phyloP scores from a whole-genome alignment of 345 rosid genomes.

The Boechera retrofracta region DNA sequence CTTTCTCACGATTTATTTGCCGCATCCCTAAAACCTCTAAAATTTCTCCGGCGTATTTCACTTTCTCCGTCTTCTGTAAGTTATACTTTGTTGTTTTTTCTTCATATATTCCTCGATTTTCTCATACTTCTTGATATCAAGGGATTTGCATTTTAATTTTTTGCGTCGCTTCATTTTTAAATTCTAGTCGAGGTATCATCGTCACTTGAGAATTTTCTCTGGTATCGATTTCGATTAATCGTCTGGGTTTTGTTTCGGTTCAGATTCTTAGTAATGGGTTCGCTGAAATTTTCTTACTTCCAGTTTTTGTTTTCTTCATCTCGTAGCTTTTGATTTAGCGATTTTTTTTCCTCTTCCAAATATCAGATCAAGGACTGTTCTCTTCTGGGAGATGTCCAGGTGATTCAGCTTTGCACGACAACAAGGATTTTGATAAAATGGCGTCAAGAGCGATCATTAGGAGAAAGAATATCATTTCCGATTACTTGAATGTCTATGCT shows the following conservation, averaged over 20 bases:
- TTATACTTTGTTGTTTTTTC: neutral
- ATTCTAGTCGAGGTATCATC: neutral
- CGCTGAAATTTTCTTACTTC: neutral
- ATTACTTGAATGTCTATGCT: conserved; percentile 51
- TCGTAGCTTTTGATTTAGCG: conserved; percentile 5
- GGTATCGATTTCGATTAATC: conserved; percentile 6
- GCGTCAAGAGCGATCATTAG: conserved; percentile 73
- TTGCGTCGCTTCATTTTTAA: conserved; percentile 18
- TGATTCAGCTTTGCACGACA: conserved; percentile 28
- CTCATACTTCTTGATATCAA: neutral
- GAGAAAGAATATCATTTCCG: conserved; percentile 57
- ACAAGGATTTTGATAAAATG: conserved; percentile 49
- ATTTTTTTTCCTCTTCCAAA: conserved; percentile 3
- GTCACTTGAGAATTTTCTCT: neutral
- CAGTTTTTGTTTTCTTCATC: neutral
- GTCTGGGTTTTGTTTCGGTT: neutral
- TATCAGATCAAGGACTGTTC: conserved; percentile 36
- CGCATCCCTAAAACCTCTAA: conserved; percentile 45
- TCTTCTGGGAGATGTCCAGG: conserved; percentile 41
- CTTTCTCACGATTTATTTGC: conserved; percentile 39
- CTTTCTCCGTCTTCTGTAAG: conserved; percentile 29
- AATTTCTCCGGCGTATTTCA: conserved; percentile 28
- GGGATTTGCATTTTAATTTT: neutral
- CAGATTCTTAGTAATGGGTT: conserved; percentile 7
- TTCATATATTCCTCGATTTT: neutral